Evolutionary conservation across 2,329 filamentous ascomycete genomes (phyloP).

Genomic region (Alternaria ethzedia): DNA sequence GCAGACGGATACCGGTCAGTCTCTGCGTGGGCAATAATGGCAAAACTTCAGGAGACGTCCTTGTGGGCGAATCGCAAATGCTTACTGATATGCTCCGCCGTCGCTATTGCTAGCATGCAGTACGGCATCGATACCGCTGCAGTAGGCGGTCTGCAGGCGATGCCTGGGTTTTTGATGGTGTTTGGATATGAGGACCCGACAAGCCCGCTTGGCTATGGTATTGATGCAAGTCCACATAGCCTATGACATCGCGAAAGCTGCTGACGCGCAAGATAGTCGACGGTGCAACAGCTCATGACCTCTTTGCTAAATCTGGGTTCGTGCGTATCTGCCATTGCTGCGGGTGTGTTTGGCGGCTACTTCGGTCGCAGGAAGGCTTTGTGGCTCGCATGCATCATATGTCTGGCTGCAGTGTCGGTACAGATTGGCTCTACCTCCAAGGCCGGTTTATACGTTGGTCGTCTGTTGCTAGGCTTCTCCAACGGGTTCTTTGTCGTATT

Average conservation of each 20-base stretch:
- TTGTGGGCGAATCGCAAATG: conserved; percentile 52
- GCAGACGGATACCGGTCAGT: neutral
- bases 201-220: conserved; percentile 48
- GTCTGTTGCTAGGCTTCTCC: conserved; percentile 44
- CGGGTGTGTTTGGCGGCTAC: conserved; percentile 56
- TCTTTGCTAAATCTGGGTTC: conserved; percentile 60
- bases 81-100: conserved; percentile 54
- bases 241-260: neutral
- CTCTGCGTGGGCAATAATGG: neutral
- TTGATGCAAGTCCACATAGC: conserved; percentile 43
- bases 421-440: conserved; percentile 26
- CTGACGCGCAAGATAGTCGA: conserved; percentile 42
- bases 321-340: conserved; percentile 57
- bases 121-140: conserved; percentile 59
- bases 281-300: conserved; percentile 61
- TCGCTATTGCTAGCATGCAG: conserved; percentile 59
- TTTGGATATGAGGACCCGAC: conserved; percentile 57
- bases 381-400: conserved; percentile 58
- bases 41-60: conserved; percentile 12
- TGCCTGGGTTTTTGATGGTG: conserved; percentile 58
- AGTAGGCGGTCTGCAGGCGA: conserved; percentile 47
- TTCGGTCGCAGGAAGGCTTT: conserved; percentile 56
- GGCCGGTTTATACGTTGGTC: conserved; percentile 51
- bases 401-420: conserved; percentile 46
- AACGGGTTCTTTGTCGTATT: conserved; percentile 61